phyloP scores from a whole-genome alignment of 139 green algal species.

The Dunaliella primolecta region DNA sequence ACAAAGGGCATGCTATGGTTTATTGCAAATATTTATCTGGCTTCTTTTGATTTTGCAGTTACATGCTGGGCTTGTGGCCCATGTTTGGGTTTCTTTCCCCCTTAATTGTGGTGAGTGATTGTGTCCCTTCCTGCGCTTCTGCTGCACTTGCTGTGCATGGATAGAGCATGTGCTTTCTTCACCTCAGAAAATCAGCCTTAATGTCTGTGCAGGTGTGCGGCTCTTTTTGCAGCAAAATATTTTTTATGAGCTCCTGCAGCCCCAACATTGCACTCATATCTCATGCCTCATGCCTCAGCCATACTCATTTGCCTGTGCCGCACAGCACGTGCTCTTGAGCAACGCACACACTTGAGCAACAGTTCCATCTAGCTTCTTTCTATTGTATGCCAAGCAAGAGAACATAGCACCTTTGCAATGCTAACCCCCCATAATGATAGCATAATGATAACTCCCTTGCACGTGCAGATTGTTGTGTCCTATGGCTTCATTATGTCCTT shows the following conservation, averaged over 20 bases:
- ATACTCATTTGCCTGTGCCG: too few relatives aligned
- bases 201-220: not conserved
- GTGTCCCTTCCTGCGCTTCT: not conserved
- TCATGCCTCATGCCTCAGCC: not conserved
- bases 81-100: constrained; percentile 12
- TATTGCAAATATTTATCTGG: not conserved
- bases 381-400: not conserved
- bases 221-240: not conserved
- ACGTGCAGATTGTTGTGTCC: not conserved
- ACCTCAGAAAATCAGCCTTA: not conserved
- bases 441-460: not conserved
- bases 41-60: not conserved
- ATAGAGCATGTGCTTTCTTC: not conserved
- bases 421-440: too few relatives aligned
- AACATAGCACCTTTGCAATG: too few relatives aligned
- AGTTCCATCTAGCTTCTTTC: not conserved
- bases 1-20: not conserved
- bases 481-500: constrained; percentile 15
- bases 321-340: not conserved
- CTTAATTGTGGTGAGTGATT: not conserved
- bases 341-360: not conserved
- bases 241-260: too few relatives aligned
- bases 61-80: constrained; percentile 11
- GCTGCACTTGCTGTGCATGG: not conserved
- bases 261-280: not conserved